These are phyloP conservation scores for Pichia sp. DNA, from an alignment of 1,139 yeast genomes.

Conservation along the genomic window DNA sequence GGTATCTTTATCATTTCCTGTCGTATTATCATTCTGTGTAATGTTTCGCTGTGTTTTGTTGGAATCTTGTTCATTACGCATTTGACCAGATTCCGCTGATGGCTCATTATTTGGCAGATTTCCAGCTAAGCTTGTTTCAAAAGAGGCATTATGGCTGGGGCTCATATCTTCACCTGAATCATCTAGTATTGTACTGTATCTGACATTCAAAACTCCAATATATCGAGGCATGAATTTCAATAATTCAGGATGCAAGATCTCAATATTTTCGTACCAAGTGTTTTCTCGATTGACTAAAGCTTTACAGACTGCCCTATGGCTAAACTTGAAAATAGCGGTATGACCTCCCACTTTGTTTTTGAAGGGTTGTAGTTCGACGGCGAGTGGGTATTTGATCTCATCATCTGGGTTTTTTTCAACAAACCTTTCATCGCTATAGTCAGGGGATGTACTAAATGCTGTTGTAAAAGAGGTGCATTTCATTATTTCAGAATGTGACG, in stretches of 20 bases:
- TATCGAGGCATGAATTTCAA: slow-evolving; percentile 86
- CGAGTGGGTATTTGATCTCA: slow-evolving; percentile 48
- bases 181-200: slow-evolving; percentile 55
- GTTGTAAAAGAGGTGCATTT: neutral
- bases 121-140: too few species aligned
- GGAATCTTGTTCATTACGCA: neutral
- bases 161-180: slow-evolving; percentile 15
- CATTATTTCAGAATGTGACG: neutral
- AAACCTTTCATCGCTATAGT: slow-evolving; percentile 3
- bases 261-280: slow-evolving; percentile 85
- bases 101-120: neutral
- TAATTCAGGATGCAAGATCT: slow-evolving; percentile 68
- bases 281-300: slow-evolving; percentile 87
- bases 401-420: neutral
- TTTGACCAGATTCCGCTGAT: neutral
- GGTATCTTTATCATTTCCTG: neutral
- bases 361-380: slow-evolving; percentile 85
- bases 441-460: neutral
- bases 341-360: slow-evolving; percentile 97
- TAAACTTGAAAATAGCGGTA: slow-evolving; percentile 90
- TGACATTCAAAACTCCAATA: slow-evolving; percentile 87
- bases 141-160: too few species aligned
- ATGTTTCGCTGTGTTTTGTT: neutral
- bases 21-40: neutral
- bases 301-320: slow-evolving; percentile 90